Percentiles rank a stretch among this genome's conserved stretches.
phyloP scores from a whole-genome alignment of 2,329 filamentous ascomycete species.

The Xylaria sp. region DNA sequence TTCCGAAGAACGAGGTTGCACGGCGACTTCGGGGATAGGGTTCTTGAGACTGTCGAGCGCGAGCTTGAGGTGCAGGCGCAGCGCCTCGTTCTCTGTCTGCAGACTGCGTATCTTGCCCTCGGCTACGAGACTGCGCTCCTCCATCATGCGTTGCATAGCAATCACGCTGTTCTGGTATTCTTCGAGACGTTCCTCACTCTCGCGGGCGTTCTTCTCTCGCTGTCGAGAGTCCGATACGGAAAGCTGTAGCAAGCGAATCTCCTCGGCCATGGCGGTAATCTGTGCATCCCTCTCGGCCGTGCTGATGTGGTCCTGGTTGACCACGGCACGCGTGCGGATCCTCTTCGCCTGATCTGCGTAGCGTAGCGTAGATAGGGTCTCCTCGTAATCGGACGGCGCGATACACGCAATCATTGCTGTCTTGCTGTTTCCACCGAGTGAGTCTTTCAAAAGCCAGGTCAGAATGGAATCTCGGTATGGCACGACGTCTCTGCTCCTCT shows the following conservation, averaged over 20 bases:
- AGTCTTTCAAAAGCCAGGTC: conserved; percentile 91
- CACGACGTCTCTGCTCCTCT: conserved; percentile 64
- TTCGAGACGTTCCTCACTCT: conserved; percentile 83
- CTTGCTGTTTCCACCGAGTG: conserved; percentile 93
- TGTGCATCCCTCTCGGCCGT: conserved; percentile 93
- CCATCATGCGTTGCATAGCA: conserved; percentile 93
- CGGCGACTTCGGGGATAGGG: conserved; percentile 72
- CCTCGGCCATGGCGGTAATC: conserved; percentile 92
- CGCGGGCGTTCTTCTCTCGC: conserved; percentile 73
- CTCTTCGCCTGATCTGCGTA: conserved; percentile 98
- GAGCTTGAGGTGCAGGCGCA: conserved; percentile 85
- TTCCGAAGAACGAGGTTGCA: conserved; percentile 39
- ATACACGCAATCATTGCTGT: conserved; percentile 99
- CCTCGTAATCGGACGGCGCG: conserved; percentile 92
- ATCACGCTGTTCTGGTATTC: conserved; percentile 92
- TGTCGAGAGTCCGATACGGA: conserved; percentile 69
- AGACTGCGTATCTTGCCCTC: conserved; percentile 94
- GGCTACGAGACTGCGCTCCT: conserved; percentile 86
- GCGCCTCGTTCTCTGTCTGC: conserved; percentile 86
- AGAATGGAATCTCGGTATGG: conserved; percentile 90
- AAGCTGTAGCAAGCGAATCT: conserved; percentile 85
- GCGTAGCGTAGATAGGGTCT: conserved; percentile 92
- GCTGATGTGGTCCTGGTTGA: conserved; percentile 95
- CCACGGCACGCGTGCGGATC: conserved; percentile 90
- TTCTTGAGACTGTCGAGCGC: conserved; percentile 88